Evolutionary conservation across 768 basidiomycete genomes (phyloP), one percentile per base, ranked within the genome.

Genomic region (Podaxis sp.): DNA sequence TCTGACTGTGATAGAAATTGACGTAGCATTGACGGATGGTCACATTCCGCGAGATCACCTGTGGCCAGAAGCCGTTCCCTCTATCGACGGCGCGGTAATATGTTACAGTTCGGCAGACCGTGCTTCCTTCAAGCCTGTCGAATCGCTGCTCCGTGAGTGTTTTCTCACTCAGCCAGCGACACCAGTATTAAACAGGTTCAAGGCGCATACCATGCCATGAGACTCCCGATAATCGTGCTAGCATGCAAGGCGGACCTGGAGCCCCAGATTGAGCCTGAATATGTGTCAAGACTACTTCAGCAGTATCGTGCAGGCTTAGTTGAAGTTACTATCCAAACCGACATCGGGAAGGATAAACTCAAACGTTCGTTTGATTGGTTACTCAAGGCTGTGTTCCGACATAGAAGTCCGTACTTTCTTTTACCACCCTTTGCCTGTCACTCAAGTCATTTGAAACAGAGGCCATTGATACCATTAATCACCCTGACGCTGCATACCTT

Each of bases 231-330:
- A 26, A 81, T 96, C 51, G 90, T 94, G 12, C 79, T 98, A 13
- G 93, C 92, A 3, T 94, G 95, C 78, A 98, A 97, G 73, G 87
- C 88, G 4, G 92, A 96, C 70, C 76, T 89, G 19, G 79, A 80
- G 19, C 78, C 77, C 42, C 77, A 77, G 44, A 79, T 93, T n/a
- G 81, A 88, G 66, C 85, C 89, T 9, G 75, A 79, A 58, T 74
- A 74, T 52, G 87, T 85, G 3, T 67, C 77, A 22, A 76, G 74
- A 19, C 72, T 87, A 46, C 78, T 90, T 46, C 75, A 81, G 38
- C 75, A 78, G 38, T 89, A 89, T 72, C 88, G 92, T 67, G 85
- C 89, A 7, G 92, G 93, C 8, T 75, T 97, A 30, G 86, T 95
- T 11, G 89, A 92, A 72, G 89, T 93, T 2, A 84, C 87, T 3